Evolutionary conservation across 1,139 yeast genomes (phyloP).

Genomic region (Scheffersomyces segobiensis): DNA sequence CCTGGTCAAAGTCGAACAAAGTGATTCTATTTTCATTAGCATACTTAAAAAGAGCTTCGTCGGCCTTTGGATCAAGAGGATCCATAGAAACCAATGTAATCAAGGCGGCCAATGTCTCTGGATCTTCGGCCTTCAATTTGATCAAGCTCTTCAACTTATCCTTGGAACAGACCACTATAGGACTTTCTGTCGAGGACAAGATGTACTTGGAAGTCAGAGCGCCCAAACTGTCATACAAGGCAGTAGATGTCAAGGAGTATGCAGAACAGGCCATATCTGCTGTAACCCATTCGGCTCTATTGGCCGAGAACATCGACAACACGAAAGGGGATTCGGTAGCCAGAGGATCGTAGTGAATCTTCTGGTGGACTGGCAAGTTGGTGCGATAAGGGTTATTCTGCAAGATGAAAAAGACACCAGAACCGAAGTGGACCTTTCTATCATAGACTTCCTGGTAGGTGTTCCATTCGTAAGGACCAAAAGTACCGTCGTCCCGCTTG

Average conservation of each 20-base stretch:
- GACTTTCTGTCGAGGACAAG: slow-evolving; percentile 55
- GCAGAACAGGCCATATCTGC: slow-evolving; percentile 60
- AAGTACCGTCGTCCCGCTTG: slow-evolving; percentile 37
- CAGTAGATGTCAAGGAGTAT: slow-evolving; percentile 54
- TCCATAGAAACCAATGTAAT: slow-evolving; percentile 52
- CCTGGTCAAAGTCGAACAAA: slow-evolving; percentile 33
- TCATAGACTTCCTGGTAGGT: slow-evolving; percentile 41
- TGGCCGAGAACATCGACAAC: slow-evolving; percentile 57
- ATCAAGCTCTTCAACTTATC: slow-evolving; percentile 47
- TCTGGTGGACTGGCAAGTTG: slow-evolving; percentile 26
- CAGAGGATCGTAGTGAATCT: slow-evolving; percentile 20
- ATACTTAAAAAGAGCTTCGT: slow-evolving; percentile 14
- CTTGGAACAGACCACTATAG: slow-evolving; percentile 52
- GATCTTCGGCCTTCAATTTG: slow-evolving; percentile 29
- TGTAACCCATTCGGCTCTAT: slow-evolving; percentile 59
- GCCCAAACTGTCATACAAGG: slow-evolving; percentile 67
- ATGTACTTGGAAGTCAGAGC: slow-evolving; percentile 59
- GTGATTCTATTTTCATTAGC: slow-evolving; percentile 27
- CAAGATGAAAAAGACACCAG: slow-evolving; percentile 63
- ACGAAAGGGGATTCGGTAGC: slow-evolving; percentile 39
- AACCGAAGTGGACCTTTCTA: slow-evolving; percentile 55
- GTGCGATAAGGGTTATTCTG: slow-evolving; percentile 41
- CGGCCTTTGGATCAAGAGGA: slow-evolving; percentile 29
- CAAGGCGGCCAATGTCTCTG: slow-evolving; percentile 17
- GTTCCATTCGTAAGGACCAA: slow-evolving; percentile 49